Conservation (phyloP, 495 filamentous ascomycete species). For the Hypoxylon trugodes region DNA sequence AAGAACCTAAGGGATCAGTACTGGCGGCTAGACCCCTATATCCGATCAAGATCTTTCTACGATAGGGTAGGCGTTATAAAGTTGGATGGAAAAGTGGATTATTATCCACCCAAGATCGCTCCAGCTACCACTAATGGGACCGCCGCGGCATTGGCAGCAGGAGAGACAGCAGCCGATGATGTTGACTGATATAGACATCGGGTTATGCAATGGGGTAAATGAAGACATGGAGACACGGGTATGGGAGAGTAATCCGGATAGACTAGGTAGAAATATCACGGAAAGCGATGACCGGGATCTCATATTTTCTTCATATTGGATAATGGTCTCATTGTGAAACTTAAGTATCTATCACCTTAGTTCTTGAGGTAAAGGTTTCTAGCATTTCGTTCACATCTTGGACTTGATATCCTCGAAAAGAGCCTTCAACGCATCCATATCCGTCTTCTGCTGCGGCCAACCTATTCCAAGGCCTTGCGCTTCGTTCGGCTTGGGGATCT, state of each 20-base stretch:
- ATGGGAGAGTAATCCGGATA: slow-evolving; percentile 23
- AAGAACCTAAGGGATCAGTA: slow-evolving; percentile 75
- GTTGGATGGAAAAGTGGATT: slow-evolving; percentile 70
- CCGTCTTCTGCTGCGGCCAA: slow-evolving; percentile 79
- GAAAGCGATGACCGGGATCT: slow-evolving; percentile 3
- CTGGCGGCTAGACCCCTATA: slow-evolving; percentile 82
- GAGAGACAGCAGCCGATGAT: slow-evolving; percentile 61
- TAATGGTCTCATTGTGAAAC: neutral
- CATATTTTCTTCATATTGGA: neutral
- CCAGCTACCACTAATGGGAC: slow-evolving; percentile 32
- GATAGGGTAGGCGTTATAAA: slow-evolving; percentile 76
- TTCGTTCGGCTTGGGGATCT: slow-evolving; percentile 96
- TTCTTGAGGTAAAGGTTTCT: neutral
- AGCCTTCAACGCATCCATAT: slow-evolving; percentile 86
- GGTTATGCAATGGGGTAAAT: neutral
- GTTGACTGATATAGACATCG: slow-evolving; percentile 54
- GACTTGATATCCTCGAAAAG: slow-evolving; percentile 83
- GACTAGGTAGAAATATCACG: slow-evolving; percentile 28
- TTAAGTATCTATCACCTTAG: neutral
- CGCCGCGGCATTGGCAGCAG: slow-evolving; percentile 39
- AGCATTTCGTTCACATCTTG: slow-evolving; percentile 72
- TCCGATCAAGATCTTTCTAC: slow-evolving; percentile 76
- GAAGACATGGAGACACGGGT: neutral
- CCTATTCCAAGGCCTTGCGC: slow-evolving; percentile 78
- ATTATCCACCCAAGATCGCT: slow-evolving; percentile 63